Conservation (phyloP, 129 eudicot species). For the Chrysanthemum makinoi region DNA sequence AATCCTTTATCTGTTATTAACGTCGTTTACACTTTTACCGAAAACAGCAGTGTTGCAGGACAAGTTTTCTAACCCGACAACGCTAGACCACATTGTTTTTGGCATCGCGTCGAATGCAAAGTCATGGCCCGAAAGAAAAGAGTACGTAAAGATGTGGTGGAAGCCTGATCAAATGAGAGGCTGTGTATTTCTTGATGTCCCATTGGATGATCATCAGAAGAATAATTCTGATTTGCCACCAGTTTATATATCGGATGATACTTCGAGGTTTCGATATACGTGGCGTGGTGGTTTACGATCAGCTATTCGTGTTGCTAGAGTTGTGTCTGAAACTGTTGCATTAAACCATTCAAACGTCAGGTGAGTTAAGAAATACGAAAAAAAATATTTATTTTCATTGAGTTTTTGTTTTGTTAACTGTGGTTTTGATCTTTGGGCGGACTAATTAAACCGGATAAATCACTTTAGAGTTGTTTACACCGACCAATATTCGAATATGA, state of each 20-base stretch:
- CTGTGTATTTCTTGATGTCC: conserved; percentile 60
- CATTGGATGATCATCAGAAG: not conserved
- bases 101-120: conserved; percentile 63
- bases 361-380: not conserved
- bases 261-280: conserved; percentile 65
- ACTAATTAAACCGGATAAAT: too few species aligned
- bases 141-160: conserved; percentile 74
- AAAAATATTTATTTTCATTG: too few species aligned
- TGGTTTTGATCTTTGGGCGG: too few species aligned
- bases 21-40: conserved; percentile 35
- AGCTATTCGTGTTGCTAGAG: conserved; percentile 75
- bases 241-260: conserved; percentile 58
- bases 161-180: conserved; percentile 63
- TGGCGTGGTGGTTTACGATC: conserved; percentile 60
- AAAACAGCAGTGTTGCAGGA: conserved; percentile 26
- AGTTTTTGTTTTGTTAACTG: not conserved
- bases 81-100: conserved; percentile 61
- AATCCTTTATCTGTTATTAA: conserved; percentile 31
- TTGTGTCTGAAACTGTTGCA: conserved; percentile 64
- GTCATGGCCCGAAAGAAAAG: conserved; percentile 55
- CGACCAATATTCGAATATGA: too few species aligned
- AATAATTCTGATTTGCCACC: conserved; percentile 48
- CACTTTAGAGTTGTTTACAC: too few species aligned
- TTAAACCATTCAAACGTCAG: conserved; percentile 64
- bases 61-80: conserved; percentile 35